Base-by-base conservation (phyloP, 1,139 yeast genomes). In the Zygotorulaspora mrakii region DNA sequence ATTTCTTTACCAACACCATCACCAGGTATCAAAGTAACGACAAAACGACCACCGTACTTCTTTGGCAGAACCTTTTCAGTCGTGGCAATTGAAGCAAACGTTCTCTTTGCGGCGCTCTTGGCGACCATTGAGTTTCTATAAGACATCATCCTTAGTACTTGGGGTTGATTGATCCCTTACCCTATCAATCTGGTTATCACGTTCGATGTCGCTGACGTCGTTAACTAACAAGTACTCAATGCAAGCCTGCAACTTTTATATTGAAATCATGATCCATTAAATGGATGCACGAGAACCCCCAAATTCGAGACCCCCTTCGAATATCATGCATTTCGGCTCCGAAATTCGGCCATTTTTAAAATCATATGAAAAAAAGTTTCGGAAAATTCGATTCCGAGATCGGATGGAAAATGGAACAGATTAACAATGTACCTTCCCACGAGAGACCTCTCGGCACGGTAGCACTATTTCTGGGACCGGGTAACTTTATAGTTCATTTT, bases 1-100 rank as follows among this genome's bases (percentile, higher is more conserved):
- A 88, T 86, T 73, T 91, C 96, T 64, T 82, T 83, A 68, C 98
- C 98, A 53, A 89, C 83, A 77, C 98, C 98, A 66, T 91, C 98
- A 59, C 81, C 79, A 49, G 97, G 97, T 59, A 91, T 83, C 65
- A 91, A 75, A 42, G 96, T 88, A 45, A 88, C 95, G 43, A 89
- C 83, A 75, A 77, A 89, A 66, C 82, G 82, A 50, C 96, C 95
- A 56, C 97, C 97, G 70, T 87, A 88, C 71, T 87, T 85, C 74
- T 85, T 85, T 60, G 95, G 95, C 59, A 82, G 72, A 48, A 77
- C 76, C 48, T 79, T 64, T 62, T 79, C 86, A 43, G 80, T 71
- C 48, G 77, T 21, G 68, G 60, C 52, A 7, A 52, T 36, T 4
- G 69, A 55, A 35, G 69, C 67, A 33, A 65, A 48, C n/a, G 61